Base-by-base conservation (phyloP, 108 stramenopile genomes). In the Fragilaria crotonensis region DNA sequence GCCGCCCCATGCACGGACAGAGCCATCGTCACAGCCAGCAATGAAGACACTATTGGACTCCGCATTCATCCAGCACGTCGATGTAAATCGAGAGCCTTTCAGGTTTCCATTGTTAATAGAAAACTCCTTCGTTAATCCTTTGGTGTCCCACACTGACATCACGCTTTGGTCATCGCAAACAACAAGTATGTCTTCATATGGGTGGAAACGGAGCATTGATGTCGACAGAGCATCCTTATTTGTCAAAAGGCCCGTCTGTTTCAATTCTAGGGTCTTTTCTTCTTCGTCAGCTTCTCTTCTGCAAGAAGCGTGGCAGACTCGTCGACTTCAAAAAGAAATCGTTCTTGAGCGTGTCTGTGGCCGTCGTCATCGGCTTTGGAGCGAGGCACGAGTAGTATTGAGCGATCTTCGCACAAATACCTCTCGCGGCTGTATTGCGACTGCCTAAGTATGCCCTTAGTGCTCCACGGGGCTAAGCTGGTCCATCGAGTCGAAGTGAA, bases 1-100 rank as follows among this genome's bases (percentile, higher is more conserved):
- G 0, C 75, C 88, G 47, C 76, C 69, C 90, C 92, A 95, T 5
- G 97, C 68, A 17, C 95, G 74, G 30, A 94, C 95, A 0, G 87
- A 81, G 0, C 98, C 98, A 66, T 95, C 96, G 60, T 94, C 95
- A 45, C 83, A 72, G 7, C 97, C 97, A 22, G 86, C 81, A 28
- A 97, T 59, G 41, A 97, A 76, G 0, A 97, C 63, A 64, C 81
- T 85, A 41, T 77, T 70, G 4, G 80, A 69, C 27, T 64, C 54
- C 54, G 92, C 95, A 54, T 99, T 97, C 18, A 99, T 85, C 98
- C 98, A 99, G 27, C 48, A 62, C 5, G 90, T 71, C 0, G 93
- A 65, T 36, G 96, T 94, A 73, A 95, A 93, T 21, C 91, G 62
- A 25, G 88, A 78, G 7, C 66, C 73, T 46, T 80, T 74, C 0